Base-by-base conservation (phyloP, 768 basidiomycete genomes). In the Serendipita sp. region DNA sequence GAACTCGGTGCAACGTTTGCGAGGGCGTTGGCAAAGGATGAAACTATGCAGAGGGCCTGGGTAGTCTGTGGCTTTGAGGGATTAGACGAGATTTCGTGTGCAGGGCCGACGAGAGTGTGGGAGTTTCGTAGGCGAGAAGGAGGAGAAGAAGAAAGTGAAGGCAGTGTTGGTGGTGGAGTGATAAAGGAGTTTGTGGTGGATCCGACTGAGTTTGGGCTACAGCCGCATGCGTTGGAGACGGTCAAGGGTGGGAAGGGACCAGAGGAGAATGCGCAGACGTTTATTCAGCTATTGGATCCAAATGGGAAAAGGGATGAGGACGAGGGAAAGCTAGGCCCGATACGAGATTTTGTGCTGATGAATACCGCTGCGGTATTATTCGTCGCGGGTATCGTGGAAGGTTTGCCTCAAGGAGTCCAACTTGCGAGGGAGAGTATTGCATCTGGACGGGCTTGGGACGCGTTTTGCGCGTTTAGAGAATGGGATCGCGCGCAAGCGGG, bases 51-150 rank as follows among this genome's bases (percentile, higher is more conserved):
- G 69, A 82, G 89, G 38, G 95, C 92, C 0, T 76, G 94, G 65
- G 92, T 99, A 23, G 95, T 99, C 0, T 97, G 93, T 70, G 95
- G 95, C 1, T 83, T 81, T 44, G 96, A 98, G 72, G 83, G 83
- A 0, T 78, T 99, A 46, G 95, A 98, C 74, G 95, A 98, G 78
- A 91, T 99, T 72, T 91, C 88, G 73, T 93, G 91, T 69, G 93
- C 91, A 0, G 96, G 95, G 0, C 83, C 86, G 13, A 94, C 93
- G 7, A 81, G 81, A 75, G 86, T 81, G 41, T 89, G 92, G 94
- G 85, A 88, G 65, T 81, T 95, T 67, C 78, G 79, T 10, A 28
- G 56, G 2, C 28, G 35, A n/a, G 16, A 11, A 47, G 77, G 89
- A 28, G 38, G 38, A 13, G 38, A 41, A 41, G 38, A 41, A 41